Evolutionary conservation across 495 filamentous ascomycete species (phyloP).

Genomic region (Echria macrotheca): DNA sequence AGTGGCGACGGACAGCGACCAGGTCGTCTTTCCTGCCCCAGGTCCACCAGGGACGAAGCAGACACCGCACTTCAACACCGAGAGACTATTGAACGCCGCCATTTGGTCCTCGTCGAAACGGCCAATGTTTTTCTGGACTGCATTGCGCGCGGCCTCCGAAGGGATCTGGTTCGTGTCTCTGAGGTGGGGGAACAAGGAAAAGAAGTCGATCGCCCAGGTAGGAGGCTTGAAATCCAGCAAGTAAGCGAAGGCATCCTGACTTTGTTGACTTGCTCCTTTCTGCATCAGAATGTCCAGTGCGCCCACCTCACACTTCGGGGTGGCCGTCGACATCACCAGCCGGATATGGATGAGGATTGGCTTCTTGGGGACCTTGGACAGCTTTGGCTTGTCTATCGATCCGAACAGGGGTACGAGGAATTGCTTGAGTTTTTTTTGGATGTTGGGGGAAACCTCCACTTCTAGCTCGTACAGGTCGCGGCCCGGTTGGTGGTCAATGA

Average conservation of each 20-base stretch:
- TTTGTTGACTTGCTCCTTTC: not conserved
- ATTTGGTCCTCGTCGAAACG: not conserved
- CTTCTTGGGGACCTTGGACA: not conserved
- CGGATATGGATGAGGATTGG: not conserved
- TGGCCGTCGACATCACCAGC: not conserved
- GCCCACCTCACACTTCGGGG: not conserved
- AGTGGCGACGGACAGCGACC: not conserved
- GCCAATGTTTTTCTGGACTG: not conserved
- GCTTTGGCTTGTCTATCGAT: too few relatives aligned
- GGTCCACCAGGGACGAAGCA: constrained; percentile 4
- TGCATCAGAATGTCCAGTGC: not conserved
- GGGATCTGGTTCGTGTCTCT: too few relatives aligned
- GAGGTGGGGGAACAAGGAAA: not conserved
- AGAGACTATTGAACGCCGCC: not conserved
- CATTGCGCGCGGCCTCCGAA: too few relatives aligned
- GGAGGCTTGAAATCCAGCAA: not conserved
- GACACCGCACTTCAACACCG: not conserved
- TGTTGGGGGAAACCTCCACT: too few relatives aligned
- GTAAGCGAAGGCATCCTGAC: not conserved
- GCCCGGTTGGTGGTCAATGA: not conserved
- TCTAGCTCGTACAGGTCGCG: not conserved
- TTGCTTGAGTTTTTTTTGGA: not conserved
- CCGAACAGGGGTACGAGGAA: not conserved
- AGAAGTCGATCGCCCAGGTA: not conserved
- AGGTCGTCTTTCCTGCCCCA: constrained; percentile 1